Percentiles rank a stretch among this genome's conserved stretches.
Evolutionary conservation across 2,329 filamentous ascomycete genomes (phyloP).

Genomic region (Aspergillus awamori): DNA sequence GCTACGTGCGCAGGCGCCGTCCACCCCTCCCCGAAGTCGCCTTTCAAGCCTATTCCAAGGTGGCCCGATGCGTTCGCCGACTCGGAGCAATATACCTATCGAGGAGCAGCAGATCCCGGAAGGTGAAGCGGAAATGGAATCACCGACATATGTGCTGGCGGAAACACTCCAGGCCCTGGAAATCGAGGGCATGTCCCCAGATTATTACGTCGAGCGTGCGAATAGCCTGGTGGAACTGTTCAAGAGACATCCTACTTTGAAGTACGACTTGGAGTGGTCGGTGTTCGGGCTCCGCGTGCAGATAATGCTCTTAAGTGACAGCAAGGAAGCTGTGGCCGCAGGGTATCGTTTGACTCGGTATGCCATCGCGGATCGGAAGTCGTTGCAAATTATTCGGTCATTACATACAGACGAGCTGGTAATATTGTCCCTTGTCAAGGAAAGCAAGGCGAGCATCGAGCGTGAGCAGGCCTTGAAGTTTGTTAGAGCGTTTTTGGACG

Average conservation of each 20-base stretch:
- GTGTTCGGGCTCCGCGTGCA: constrained; percentile 93
- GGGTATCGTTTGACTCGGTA: constrained; percentile 93
- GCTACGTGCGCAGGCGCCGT: constrained; percentile 59
- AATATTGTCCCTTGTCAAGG: constrained; percentile 88
- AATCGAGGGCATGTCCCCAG: constrained; percentile 80
- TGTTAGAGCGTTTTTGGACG: constrained; percentile 89
- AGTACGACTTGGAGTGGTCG: constrained; percentile 95
- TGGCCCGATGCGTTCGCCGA: constrained; percentile 58
- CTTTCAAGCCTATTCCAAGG: constrained; percentile 61
- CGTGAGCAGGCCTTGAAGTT: constrained; percentile 97
- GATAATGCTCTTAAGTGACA: constrained; percentile 93
- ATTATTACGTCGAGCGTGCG: constrained; percentile 92
- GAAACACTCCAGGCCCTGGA: constrained; percentile 91
- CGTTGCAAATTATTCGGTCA: constrained; percentile 81
- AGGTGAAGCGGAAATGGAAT: constrained; percentile 72
- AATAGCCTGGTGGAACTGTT: constrained; percentile 97
- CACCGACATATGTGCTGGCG: constrained; percentile 85
- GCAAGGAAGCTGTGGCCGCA: constrained; percentile 90
- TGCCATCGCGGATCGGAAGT: constrained; percentile 88
- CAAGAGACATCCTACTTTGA: constrained; percentile 86
- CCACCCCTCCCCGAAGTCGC: constrained; percentile 53
- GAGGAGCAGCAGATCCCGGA: constrained; percentile 50
- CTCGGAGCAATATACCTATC: constrained; percentile 41
- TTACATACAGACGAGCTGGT: constrained; percentile 93
- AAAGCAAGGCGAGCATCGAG: constrained; percentile 95